Base-by-base conservation (phyloP, 1,284 basidiomycete genomes). In the Ustilago lituana region DNA sequence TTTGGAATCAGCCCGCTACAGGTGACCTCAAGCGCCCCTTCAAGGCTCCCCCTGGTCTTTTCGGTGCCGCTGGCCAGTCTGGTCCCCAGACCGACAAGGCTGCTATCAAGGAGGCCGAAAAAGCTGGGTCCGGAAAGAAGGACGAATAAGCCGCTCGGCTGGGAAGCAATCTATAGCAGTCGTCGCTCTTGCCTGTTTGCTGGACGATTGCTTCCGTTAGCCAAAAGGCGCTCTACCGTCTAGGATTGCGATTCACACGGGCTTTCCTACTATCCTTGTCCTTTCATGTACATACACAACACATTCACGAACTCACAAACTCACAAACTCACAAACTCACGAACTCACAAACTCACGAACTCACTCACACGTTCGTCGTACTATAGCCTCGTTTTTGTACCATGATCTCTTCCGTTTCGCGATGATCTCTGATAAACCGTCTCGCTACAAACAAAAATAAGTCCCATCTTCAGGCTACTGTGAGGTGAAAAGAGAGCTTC, bases 1-100 rank as follows among this genome's bases (percentile, higher is more conserved):
- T 82, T 45, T 82, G 77, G 77, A 69, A 72, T 15, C 52, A 77
- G 53, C 76, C 77, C 6, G 89, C 93, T 1, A 89, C 89, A 33
- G 94, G 93, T 35, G 92, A 94, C 74, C 86, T 97, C 66, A 89
- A 93, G 85, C 86, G 94, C 72, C 94, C 94, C 1, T 97, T 95
- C 88, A 93, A 92, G 84, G 85, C 86, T n/a, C 82, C 83, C 12
- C 61, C 85, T 91, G 83, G 90, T 93, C 68, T 90, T 89, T 77
- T 85, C 87, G 88, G 82, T 77, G 87, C 57, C 23, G 61, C 59
- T 32, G 66, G 61, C 12, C 62, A 62, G 43, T 20, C 49, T 15
- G 78, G 74, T 15, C 74, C 91, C 27, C 87, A 89, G 82, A 92
- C 92, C 12, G 92, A 94, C 83, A 89, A 89, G 62, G 93, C 92